A percentile compares a stretch with the other conserved stretches of the same genome.
These are phyloP conservation scores for Xylaria intraflava DNA, from an alignment of 495 filamentous ascomycete genomes.

Conservation along the genomic window DNA sequence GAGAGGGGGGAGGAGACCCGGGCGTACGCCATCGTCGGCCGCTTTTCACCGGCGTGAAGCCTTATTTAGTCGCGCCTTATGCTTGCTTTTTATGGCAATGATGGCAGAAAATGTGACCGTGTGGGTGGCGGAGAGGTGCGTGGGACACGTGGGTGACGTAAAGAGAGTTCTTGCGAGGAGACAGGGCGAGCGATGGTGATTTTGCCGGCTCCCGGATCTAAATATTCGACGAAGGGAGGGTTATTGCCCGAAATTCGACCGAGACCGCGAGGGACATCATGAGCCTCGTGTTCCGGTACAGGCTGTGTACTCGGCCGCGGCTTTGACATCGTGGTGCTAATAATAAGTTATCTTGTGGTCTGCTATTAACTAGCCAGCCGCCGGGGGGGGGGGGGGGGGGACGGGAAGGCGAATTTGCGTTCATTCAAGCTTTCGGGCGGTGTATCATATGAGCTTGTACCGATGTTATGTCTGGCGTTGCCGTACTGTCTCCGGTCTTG, in stretches of 20 bases:
- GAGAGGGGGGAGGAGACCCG: too few species aligned
- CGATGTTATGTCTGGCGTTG: slow-evolving; percentile 59
- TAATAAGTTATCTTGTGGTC: slow-evolving; percentile 74
- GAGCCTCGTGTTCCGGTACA: slow-evolving; percentile 47
- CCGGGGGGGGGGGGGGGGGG: slow-evolving; percentile 51
- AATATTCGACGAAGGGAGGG: slow-evolving; percentile 66
- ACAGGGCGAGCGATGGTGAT: slow-evolving; percentile 29
- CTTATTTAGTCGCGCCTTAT: too few species aligned
- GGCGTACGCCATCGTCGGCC: too few species aligned
- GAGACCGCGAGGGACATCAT: slow-evolving; percentile 13
- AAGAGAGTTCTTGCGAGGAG: neutral
- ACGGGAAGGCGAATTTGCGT: slow-evolving; percentile 64
- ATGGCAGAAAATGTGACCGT: neutral
- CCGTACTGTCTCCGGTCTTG: slow-evolving; percentile 48
- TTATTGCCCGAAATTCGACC: slow-evolving; percentile 69
- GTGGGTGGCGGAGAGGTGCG: neutral
- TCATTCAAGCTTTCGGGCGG: slow-evolving; percentile 67
- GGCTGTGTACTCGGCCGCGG: slow-evolving; percentile 62
- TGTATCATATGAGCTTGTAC: slow-evolving; percentile 63
- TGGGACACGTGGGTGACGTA: neutral
- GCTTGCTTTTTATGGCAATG: neutral
- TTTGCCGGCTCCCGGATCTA: slow-evolving; percentile 55
- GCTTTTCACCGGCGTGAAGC: too few species aligned
- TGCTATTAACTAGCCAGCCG: slow-evolving; percentile 67
- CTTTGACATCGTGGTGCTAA: slow-evolving; percentile 62